Percentiles rank a stretch among this genome's conserved stretches.
Conservation (phyloP, 257 asterid species). For the Haberlea rhodopensis region DNA sequence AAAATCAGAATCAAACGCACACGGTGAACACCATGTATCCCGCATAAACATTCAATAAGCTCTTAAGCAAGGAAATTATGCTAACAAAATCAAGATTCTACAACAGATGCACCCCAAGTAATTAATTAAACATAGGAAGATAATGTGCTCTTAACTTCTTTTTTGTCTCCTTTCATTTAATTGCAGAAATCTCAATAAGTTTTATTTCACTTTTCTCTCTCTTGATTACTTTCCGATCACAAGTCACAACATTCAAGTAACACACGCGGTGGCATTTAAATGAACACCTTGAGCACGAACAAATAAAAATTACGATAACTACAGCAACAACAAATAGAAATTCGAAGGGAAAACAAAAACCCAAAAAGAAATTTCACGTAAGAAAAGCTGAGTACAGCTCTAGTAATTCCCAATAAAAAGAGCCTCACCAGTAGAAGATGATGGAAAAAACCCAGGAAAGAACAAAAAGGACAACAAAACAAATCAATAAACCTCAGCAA, state of each 20-base stretch:
- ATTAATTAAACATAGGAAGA: no score
- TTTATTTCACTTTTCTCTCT: no score
- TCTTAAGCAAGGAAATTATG: neutral
- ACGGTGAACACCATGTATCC: neutral
- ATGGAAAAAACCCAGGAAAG: neutral
- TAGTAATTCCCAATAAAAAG: neutral
- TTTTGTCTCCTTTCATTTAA: neutral
- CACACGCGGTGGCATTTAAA: neutral
- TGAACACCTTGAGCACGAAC: neutral
- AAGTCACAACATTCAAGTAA: neutral
- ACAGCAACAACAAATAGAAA: constrained; percentile 1
- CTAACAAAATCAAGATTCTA: neutral
- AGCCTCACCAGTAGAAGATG: neutral
- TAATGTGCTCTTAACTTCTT: no score
- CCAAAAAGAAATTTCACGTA: neutral
- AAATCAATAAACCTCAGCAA: neutral
- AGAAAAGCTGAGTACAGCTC: no score
- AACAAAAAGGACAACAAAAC: no score
- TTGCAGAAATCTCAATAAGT: no score
- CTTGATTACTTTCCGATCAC: neutral
- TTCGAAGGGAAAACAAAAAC: neutral
- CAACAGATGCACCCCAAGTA: no score
- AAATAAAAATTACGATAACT: neutral
- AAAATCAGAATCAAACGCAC: neutral
- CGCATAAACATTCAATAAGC: neutral